Evolutionary conservation across 108 stramenopile species (phyloP).

Genomic region (Cyclotella cryptica): DNA sequence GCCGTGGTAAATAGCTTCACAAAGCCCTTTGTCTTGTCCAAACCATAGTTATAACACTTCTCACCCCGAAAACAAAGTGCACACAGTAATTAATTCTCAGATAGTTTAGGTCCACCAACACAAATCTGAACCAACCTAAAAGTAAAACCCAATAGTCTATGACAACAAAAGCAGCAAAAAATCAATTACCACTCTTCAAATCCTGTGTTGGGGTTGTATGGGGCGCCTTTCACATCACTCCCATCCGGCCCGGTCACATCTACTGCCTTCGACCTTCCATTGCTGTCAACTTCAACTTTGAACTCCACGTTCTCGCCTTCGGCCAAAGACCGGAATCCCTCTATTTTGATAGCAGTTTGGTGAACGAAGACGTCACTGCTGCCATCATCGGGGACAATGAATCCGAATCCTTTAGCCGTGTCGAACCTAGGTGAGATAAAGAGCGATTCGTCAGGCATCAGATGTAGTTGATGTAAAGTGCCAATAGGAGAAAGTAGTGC

Average conservation of each 20-base stretch:
- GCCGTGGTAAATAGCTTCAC: not conserved
- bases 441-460: not conserved
- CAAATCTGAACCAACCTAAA: not conserved
- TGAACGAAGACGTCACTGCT: conserved; percentile 66
- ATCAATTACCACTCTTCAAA: conserved; percentile 44
- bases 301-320: conserved; percentile 61
- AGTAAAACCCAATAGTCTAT: not conserved
- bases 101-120: too few relatives aligned
- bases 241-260: conserved; percentile 94
- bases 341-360: conserved; percentile 59
- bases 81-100: too few relatives aligned
- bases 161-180: not conserved
- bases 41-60: not conserved
- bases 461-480: not conserved
- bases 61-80: not conserved
- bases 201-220: conserved; percentile 40
- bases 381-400: conserved; percentile 65
- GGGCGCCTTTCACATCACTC: conserved; percentile 80
- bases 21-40: not conserved
- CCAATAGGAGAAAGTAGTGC: not conserved
- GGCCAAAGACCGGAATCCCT: conserved; percentile 62
- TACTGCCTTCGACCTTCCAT: conserved; percentile 63
- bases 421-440: conserved; percentile 41
- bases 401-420: conserved; percentile 67
- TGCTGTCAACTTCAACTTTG: conserved; percentile 37